Base-by-base conservation (phyloP, 75 land plant species). In the Sequoiadendron giganteum region DNA sequence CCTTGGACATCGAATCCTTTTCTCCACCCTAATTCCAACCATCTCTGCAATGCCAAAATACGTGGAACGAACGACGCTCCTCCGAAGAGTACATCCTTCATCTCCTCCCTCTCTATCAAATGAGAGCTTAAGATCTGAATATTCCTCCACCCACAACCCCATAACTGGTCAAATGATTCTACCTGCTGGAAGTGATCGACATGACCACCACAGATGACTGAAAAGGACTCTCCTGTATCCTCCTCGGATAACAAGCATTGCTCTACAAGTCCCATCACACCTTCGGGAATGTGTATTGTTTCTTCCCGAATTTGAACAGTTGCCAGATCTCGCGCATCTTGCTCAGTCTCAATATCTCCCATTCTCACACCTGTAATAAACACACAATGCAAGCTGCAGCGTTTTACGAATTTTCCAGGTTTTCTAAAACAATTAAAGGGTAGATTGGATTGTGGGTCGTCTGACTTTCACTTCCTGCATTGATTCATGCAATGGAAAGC, bases 131-230 rank as follows among this genome's bases (percentile, higher is more conserved):
- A 52, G 36, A 89, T 89, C 65, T 89, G 90, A 10, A 89, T 85
- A 55, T 89, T 89, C n/a, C 88, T 38, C 90, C 90, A 89, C 21
- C 90, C 90, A 49, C 90, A 89, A 15, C 89, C 88, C 90, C 90
- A 89, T 1, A 58, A 80, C 18, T 73, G 3, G 55, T 89, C 90
- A 16, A 45, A 34, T 11, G 78, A 75, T 32, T 49, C 77, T 10
- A 18, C n/a, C 81, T 89, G 87, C 84, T 86, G 87, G 65, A 68
- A 89, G 75, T 89, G 88, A 7, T 89, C 84, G 15, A 78, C 42
- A 40, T 88, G 36, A 19, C 88, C 88, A 10, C 54, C 13, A n/a
- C 55, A 52, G 10, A 88, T 52, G 21, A 48, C 86, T 11, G 61
- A 86, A 61, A 75, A 75, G 10, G 78, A 75, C 75, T 7, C 75